Conservation (phyloP, 352 stramenopile species). For the Sclerospora graminicola region DNA sequence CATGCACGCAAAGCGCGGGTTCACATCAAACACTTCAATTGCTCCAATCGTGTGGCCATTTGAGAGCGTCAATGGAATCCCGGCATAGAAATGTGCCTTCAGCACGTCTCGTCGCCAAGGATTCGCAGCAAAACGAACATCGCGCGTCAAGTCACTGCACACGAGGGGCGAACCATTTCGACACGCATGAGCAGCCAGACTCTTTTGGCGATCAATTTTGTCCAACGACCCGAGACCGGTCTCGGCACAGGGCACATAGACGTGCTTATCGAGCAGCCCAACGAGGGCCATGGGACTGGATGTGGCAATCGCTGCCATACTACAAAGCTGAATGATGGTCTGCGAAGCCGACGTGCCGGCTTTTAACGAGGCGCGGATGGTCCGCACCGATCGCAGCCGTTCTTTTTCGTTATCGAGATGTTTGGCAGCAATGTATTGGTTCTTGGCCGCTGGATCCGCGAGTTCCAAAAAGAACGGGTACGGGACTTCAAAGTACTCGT, state of each 20-base stretch:
- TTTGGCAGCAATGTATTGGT: constrained; percentile 50
- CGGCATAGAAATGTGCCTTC: constrained; percentile 65
- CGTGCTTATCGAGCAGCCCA: constrained; percentile 58
- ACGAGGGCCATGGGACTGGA: constrained; percentile 53
- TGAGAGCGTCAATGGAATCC: constrained; percentile 73
- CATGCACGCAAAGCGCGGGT: constrained; percentile 49
- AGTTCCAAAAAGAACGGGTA: constrained; percentile 63
- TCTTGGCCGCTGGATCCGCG: constrained; percentile 30
- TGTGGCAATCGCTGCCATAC: constrained; percentile 75
- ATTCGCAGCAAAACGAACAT: constrained; percentile 72
- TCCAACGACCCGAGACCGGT: constrained; percentile 23
- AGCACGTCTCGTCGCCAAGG: constrained; percentile 47
- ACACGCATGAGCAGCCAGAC: constrained; percentile 62
- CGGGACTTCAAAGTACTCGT: constrained; percentile 57
- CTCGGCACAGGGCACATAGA: constrained; percentile 57
- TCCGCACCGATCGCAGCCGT: constrained; percentile 47
- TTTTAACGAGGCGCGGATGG: constrained; percentile 36
- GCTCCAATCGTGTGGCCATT: constrained; percentile 69
- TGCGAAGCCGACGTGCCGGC: constrained; percentile 25
- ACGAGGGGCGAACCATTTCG: constrained; percentile 62
- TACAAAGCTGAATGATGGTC: constrained; percentile 61
- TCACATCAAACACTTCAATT: constrained; percentile 68
- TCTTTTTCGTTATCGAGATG: constrained; percentile 64
- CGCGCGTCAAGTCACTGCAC: constrained; percentile 58
- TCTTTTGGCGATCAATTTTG: constrained; percentile 47